Percentiles rank a stretch among this genome's conserved stretches.
Conservation (phyloP, 163 green algal species). For the Scenedesmus sp. region DNA sequence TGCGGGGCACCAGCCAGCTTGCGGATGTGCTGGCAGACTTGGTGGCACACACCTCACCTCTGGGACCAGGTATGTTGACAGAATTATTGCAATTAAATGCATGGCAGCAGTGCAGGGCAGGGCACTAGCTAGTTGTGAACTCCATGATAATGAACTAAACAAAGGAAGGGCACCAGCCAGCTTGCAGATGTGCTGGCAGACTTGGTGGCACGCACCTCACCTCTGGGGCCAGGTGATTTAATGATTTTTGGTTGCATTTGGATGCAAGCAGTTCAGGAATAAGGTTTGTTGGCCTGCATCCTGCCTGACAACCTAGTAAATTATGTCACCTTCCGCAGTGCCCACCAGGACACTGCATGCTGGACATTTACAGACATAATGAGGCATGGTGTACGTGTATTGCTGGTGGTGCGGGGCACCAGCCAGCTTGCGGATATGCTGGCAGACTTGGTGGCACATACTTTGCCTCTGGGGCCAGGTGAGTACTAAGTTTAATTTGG, state of each 20-base stretch:
- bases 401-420: slow-evolving; percentile 35
- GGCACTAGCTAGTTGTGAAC: too few relatives aligned
- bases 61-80: neutral
- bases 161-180: neutral
- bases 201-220: slow-evolving; percentile 3
- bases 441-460: slow-evolving; percentile 24
- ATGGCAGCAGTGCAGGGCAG: too few relatives aligned
- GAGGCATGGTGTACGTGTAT: too few relatives aligned
- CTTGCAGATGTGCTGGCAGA: slow-evolving; percentile 1
- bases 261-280: too few relatives aligned
- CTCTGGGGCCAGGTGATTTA: neutral
- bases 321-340: too few relatives aligned
- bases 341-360: too few relatives aligned
- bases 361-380: too few relatives aligned
- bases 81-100: too few relatives aligned
- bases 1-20: neutral
- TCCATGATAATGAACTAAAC: too few relatives aligned
- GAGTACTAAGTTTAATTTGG: neutral
- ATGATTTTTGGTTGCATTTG: too few relatives aligned
- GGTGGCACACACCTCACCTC: slow-evolving; percentile 20
- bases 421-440: neutral
- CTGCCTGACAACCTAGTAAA: too few relatives aligned
- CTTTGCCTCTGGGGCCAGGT: neutral
- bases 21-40: slow-evolving; percentile 8
- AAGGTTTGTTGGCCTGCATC: too few relatives aligned